Conservation (phyloP, 371 early-diverging fungal species). For the Mortierella polycephala region DNA sequence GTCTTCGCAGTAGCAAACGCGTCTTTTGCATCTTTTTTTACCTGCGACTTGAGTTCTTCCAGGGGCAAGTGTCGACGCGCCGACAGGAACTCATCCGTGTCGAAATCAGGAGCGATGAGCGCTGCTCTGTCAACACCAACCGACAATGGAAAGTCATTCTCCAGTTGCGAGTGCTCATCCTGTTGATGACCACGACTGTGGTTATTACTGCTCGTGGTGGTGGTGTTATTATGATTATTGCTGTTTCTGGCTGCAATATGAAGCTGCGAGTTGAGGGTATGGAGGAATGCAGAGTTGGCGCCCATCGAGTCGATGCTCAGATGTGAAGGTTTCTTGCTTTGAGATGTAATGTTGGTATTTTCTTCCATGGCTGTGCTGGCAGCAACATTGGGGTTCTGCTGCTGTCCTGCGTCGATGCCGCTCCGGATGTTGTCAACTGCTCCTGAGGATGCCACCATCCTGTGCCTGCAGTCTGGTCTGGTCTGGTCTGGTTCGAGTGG, state of each 20-base stretch:
- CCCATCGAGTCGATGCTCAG: conserved; percentile 49
- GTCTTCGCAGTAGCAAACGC: too few species aligned
- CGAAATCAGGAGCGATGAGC: conserved; percentile 63
- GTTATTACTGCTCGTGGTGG: background rate
- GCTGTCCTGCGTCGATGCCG: conserved; percentile 9
- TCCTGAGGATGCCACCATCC: conserved; percentile 41
- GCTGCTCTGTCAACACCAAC: conserved; percentile 64
- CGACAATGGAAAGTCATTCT: conserved; percentile 39
- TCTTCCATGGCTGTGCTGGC: conserved; percentile 4
- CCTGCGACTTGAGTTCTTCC: conserved; percentile 73
- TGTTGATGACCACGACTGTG: conserved; percentile 16
- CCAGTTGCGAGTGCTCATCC: conserved; percentile 9
- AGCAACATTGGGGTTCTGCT: background rate
- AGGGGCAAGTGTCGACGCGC: conserved; percentile 75
- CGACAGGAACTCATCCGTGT: conserved; percentile 71
- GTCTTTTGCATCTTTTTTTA: background rate
- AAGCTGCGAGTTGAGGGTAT: conserved; percentile 43
- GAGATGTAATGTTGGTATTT: conserved; percentile 1
- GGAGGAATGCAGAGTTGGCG: conserved; percentile 45
- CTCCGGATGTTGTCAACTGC: conserved; percentile 15
- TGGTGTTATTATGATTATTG: background rate
- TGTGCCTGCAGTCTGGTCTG: background rate
- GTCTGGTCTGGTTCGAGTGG: background rate
- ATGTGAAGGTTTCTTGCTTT: conserved; percentile 37
- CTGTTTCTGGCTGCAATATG: conserved; percentile 30